A percentile compares a stretch with the other conserved stretches of the same genome.
These are phyloP conservation scores for Plectosphaerella plurivora DNA, from an alignment of 2,329 filamentous ascomycete species.

Conservation along the genomic window DNA sequence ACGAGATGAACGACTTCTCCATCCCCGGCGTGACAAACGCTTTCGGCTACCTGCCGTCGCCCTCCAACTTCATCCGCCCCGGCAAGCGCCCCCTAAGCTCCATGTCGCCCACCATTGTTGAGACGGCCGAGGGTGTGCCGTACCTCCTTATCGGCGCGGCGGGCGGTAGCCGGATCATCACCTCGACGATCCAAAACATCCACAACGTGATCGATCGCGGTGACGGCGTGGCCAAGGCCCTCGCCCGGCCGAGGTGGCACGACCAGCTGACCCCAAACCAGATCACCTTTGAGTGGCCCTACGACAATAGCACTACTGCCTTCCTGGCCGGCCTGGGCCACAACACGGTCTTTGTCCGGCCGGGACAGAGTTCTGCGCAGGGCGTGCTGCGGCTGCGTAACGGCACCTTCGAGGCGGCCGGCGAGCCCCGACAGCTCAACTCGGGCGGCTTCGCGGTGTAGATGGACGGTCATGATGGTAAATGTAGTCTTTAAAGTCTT, in stretches of 20 bases:
- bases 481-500: neutral
- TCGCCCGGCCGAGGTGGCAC: slow-evolving; percentile 69
- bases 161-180: slow-evolving; percentile 82
- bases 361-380: slow-evolving; percentile 67
- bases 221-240: slow-evolving; percentile 56
- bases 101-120: slow-evolving; percentile 73
- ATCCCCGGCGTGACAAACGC: slow-evolving; percentile 67
- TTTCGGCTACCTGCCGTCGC: slow-evolving; percentile 73
- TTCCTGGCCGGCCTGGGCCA: slow-evolving; percentile 65
- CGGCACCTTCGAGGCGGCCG: slow-evolving; percentile 70
- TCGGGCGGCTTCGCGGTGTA: slow-evolving; percentile 61
- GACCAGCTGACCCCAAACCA: slow-evolving; percentile 74
- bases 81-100: slow-evolving; percentile 76
- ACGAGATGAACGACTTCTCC: slow-evolving; percentile 68
- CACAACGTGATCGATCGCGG: slow-evolving; percentile 68
- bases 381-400: slow-evolving; percentile 61
- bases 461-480: neutral
- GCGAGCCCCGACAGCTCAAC: slow-evolving; percentile 74
- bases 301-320: slow-evolving; percentile 64
- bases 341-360: slow-evolving; percentile 68
- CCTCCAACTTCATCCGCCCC: slow-evolving; percentile 70
- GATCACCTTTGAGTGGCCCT: slow-evolving; percentile 67
- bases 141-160: slow-evolving; percentile 73
- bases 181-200: slow-evolving; percentile 72
- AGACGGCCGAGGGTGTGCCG: slow-evolving; percentile 61